phyloP scores from a whole-genome alignment of 2,329 filamentous ascomycete species.

The Gaeumannomyces tritici region DNA sequence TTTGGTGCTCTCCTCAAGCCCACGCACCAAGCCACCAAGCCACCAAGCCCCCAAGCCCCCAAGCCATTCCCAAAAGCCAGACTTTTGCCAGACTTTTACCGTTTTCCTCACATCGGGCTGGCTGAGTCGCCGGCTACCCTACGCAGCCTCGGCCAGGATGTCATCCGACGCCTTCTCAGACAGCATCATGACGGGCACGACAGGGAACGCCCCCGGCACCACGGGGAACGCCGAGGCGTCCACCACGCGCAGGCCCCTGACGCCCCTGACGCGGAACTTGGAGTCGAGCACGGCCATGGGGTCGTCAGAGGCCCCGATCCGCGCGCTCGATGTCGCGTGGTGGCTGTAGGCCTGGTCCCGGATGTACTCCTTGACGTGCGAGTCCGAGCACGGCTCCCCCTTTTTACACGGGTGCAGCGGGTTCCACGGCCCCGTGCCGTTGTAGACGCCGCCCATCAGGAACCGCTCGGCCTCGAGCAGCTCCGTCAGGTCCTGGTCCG shows the following conservation, averaged over 20 bases:
- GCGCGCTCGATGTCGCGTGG: constrained; percentile 41
- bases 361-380: constrained; percentile 10
- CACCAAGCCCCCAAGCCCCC: too few relatives aligned
- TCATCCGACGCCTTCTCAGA: constrained; percentile 46
- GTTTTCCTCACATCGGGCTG: neutral
- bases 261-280: constrained; percentile 41
- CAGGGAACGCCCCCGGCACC: constrained; percentile 32
- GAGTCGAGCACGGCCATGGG: constrained; percentile 41
- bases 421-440: constrained; percentile 9
- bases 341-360: constrained; percentile 38
- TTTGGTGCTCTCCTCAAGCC: too few relatives aligned
- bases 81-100: neutral
- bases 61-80: neutral
- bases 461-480: constrained; percentile 11
- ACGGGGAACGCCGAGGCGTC: constrained; percentile 44
- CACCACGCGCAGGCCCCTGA: constrained; percentile 42
- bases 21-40: neutral
- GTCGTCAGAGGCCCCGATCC: constrained; percentile 41
- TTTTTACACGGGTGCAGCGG: constrained; percentile 9
- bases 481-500: constrained; percentile 10
- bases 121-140: neutral
- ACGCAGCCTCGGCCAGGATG: constrained; percentile 21
- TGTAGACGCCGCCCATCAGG: constrained; percentile 7
- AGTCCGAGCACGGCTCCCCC: constrained; percentile 6
- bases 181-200: constrained; percentile 39